Evolutionary conservation across 441 rosid species (phyloP), one percentile per base, ranked within the genome.

Genomic region (Mallotus repandus): DNA sequence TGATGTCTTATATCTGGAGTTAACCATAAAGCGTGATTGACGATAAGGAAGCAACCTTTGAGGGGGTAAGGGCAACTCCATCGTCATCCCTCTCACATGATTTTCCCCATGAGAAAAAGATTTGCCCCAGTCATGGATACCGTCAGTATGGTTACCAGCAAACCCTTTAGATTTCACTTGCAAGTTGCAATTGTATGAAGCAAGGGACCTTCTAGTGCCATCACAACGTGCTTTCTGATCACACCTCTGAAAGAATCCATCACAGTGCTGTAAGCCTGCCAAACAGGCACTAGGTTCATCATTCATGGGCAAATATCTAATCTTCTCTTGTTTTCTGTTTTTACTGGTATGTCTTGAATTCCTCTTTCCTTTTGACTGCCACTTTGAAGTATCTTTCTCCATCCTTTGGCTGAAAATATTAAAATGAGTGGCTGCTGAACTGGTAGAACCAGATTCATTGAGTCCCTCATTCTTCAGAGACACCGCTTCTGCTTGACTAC

Each of bases 331-430:
- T 79, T 87, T 89, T 79, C 87, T 82, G 74, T 64, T 86, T 76
- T 84, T 86, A 76, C 86, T 85, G 77, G 55, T 84, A 66, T 87
- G 89, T 81, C 99, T 92, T 5, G 87, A 89, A 70, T 94, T 96
- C 82, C 99, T 89, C 90, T 96, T 96, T 78, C 98, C 89, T 87
- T 96, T 96, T 18, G 77, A 83, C 81, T 88, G 98, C 99, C 99
- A 96, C 83, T 89, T 86, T 29, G 98, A 89, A 63, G 91, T 79
- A 73, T 76, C 91, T 76, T 84, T 90, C 86, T 91, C 98, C 70
- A 84, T 87, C 79, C 84, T 85, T 77, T 81, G 85, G 85, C 81
- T 79, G 73, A 82, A 80, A 75, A 64, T 77, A 77, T 73, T 81
- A 63, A 57, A 70, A 79, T 65, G 75, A 53, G 66, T 61, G 53